phyloP scores from a whole-genome alignment of 192 early-diverging fungal species.

The Backusella sp. region DNA sequence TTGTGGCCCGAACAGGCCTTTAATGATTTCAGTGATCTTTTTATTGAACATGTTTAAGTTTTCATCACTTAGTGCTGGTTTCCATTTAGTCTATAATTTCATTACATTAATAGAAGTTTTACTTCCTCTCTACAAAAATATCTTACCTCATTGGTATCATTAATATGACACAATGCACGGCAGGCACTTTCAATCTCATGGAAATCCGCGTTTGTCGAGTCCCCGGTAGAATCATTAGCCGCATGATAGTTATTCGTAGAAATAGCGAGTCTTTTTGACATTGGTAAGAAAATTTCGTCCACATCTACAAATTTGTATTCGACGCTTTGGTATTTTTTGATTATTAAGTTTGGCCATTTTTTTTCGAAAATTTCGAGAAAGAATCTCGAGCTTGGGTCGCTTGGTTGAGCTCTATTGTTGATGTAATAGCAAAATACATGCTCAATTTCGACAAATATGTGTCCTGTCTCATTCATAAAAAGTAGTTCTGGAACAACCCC shows the following conservation, averaged over 20 bases:
- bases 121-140: neutral
- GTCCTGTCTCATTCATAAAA: neutral
- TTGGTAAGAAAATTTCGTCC: neutral
- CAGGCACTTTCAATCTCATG: neutral
- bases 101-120: neutral
- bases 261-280: neutral
- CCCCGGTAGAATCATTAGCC: too few species aligned
- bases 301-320: neutral
- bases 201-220: neutral
- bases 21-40: neutral
- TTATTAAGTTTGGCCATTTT: neutral
- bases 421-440: neutral
- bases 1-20: neutral
- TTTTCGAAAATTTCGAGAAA: neutral
- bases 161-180: neutral
- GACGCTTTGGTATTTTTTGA: neutral
- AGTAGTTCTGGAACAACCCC: neutral
- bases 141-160: neutral
- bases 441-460: neutral
- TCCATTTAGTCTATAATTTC: neutral
- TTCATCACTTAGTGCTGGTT: too few species aligned
- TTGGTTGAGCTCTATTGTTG: neutral
- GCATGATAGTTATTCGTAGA: neutral
- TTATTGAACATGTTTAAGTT: neutral
- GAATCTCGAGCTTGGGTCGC: neutral